Percentiles rank a stretch among this genome's conserved stretches.
Conservation (phyloP, 768 basidiomycete species). For the Pisolithus microcarpus region DNA sequence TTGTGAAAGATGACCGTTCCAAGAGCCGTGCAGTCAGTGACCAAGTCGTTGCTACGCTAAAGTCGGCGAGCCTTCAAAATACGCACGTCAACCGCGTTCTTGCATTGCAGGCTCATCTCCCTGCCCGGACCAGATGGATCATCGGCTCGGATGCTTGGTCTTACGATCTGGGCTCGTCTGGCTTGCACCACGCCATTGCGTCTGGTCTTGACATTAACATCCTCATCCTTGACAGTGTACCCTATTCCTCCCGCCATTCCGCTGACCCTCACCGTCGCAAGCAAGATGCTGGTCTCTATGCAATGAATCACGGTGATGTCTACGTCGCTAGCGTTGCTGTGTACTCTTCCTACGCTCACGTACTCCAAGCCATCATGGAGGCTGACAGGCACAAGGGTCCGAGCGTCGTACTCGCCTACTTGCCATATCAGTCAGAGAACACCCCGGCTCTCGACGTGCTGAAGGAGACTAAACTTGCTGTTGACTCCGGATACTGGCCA, state of each 20-base stretch:
- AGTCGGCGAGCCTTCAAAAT: slow-evolving; percentile 33
- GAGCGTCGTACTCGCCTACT: slow-evolving; percentile 87
- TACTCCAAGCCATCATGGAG: slow-evolving; percentile 84
- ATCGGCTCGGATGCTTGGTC: slow-evolving; percentile 98
- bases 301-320: slow-evolving; percentile 96
- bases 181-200: slow-evolving; percentile 89
- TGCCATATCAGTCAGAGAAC: slow-evolving; percentile 78
- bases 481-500: slow-evolving; percentile 97
- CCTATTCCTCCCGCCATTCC: slow-evolving; percentile 73
- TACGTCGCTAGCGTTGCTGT: slow-evolving; percentile 94
- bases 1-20: slow-evolving; percentile 60
- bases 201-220: slow-evolving; percentile 91
- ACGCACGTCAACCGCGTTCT: slow-evolving; percentile 52
- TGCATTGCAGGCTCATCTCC: slow-evolving; percentile 52
- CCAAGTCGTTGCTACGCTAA: slow-evolving; percentile 46
- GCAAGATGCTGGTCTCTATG: slow-evolving; percentile 95
- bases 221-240: slow-evolving; percentile 87
- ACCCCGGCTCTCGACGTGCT: slow-evolving; percentile 81
- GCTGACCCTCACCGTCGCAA: slow-evolving; percentile 73
- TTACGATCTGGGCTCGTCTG: slow-evolving; percentile 92
- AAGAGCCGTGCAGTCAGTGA: slow-evolving; percentile 56
- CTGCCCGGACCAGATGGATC: slow-evolving; percentile 83
- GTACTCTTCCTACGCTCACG: slow-evolving; percentile 92
- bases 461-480: slow-evolving; percentile 95
- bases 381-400: slow-evolving; percentile 89